phyloP scores from a whole-genome alignment of 2,329 filamentous ascomycete genomes.

The Epichloe gansuensis region DNA sequence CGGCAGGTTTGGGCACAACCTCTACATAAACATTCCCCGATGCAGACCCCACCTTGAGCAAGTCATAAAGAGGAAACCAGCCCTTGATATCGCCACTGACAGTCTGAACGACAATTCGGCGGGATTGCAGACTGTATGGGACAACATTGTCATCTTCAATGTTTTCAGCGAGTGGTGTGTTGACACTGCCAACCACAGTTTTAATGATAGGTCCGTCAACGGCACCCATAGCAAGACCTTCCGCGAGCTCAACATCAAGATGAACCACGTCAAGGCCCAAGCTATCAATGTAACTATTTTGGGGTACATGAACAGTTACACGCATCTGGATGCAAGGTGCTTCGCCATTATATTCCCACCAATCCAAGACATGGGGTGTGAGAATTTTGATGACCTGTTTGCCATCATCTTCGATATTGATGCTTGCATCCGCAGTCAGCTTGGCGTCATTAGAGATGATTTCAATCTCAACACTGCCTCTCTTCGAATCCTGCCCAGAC shows the following conservation, averaged over 20 bases:
- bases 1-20: conserved; percentile 29
- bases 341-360: conserved; percentile 14
- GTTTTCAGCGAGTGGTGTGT: conserved; percentile 18
- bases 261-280: conserved; percentile 26
- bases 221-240: conserved; percentile 27
- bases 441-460: conserved; percentile 31
- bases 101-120: conserved; percentile 29
- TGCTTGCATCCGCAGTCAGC: conserved; percentile 22
- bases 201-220: conserved; percentile 17
- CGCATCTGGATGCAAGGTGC: conserved; percentile 36
- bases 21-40: conserved; percentile 31
- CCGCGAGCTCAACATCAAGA: conserved; percentile 28
- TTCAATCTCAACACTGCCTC: conserved; percentile 31
- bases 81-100: conserved; percentile 33
- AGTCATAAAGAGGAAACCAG: conserved; percentile 38
- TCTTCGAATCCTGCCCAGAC: conserved; percentile 17
- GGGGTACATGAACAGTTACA: conserved; percentile 35
- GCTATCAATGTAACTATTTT: conserved; percentile 22
- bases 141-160: conserved; percentile 13
- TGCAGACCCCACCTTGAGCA: conserved; percentile 30
- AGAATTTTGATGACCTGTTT: conserved; percentile 27
- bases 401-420: conserved; percentile 17
- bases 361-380: conserved; percentile 24
- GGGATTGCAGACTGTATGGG: conserved; percentile 30
- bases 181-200: conserved; percentile 24